Conservation (phyloP, 805 yeast species). For the Saturnispora mendoncae region DNA sequence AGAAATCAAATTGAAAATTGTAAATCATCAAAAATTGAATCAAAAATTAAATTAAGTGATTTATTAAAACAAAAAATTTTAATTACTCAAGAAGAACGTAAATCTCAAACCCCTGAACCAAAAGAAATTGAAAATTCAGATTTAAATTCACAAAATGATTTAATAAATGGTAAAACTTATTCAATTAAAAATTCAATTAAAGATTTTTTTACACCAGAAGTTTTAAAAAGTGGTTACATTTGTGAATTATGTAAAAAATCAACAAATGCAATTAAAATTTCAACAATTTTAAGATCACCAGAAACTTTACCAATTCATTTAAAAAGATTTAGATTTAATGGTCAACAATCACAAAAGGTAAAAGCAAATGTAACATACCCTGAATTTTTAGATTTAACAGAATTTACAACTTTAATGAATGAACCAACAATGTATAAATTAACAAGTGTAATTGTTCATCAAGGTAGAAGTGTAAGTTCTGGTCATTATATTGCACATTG, state of each 20-base stretch:
- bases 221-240: slow-evolving; percentile 69
- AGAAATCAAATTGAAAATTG: slow-evolving; percentile 24
- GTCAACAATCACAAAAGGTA: slow-evolving; percentile 67
- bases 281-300: slow-evolving; percentile 72
- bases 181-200: slow-evolving; percentile 65
- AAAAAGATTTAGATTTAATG: slow-evolving; percentile 85
- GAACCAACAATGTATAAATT: slow-evolving; percentile 59
- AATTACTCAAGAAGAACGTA: slow-evolving; percentile 21
- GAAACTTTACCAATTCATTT: slow-evolving; percentile 82
- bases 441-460: slow-evolving; percentile 82
- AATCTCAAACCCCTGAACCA: slow-evolving; percentile 22
- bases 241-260: slow-evolving; percentile 79
- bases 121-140: not conserved
- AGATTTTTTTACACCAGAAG: slow-evolving; percentile 79
- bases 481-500: slow-evolving; percentile 93
- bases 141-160: slow-evolving; percentile 4
- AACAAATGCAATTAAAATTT: slow-evolving; percentile 69
- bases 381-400: slow-evolving; percentile 61
- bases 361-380: slow-evolving; percentile 82
- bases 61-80: slow-evolving; percentile 25
- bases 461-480: slow-evolving; percentile 83
- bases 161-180: slow-evolving; percentile 26
- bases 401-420: slow-evolving; percentile 40
- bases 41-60: slow-evolving; percentile 22
- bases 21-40: slow-evolving; percentile 18